Base-by-base conservation (phyloP, 805 yeast species). In the Isabelozyma gotoi region DNA sequence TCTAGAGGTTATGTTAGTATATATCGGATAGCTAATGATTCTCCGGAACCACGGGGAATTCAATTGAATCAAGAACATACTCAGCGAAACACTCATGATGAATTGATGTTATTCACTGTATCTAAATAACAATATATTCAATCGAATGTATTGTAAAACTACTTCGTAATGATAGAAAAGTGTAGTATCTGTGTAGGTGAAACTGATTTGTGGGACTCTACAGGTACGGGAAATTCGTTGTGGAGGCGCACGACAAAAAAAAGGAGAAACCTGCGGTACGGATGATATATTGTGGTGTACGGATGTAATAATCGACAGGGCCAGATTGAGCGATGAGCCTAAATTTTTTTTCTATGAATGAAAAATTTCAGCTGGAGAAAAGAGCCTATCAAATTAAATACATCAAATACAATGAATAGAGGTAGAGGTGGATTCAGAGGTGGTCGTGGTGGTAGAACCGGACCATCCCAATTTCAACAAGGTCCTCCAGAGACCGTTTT, bases 401-500 rank as follows among this genome's bases (percentile, higher is more conserved):
- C 16, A 24, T 24, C 17, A 38, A n/a, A 16, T 36, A 44, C 7
- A 38, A 84, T 82, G 88, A 81, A 80, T 64, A 81, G 88, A 77
- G 84, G 82, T 52, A 76, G 84, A 62, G 85, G 88, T 48, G 88
- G 89, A 53, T 73, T 77, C 52, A 80, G 85, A 55, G 82, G 84
- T 49, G 76, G 80, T 52, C 74, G 82, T 57, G 86, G 87, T 51
- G 82, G 84, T 43, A 80, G 87, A 65, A 78, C 87, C 54, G 85
- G 91, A 52, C 82, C 85, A 47, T 69, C 83, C 38, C 76, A 76
- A 50, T 91, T 84, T 59, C 89, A 84, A 71, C 73, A 68, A 55
- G 99, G 99, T 41, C 99, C 99, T 34, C 99, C 99, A 61, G 99
- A 92, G 54, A 73, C 82, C 44, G 97, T 94, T 19, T 76, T 87